A percentile compares a stretch with the other conserved stretches of the same genome.
phyloP scores from a whole-genome alignment of 1,284 basidiomycete genomes.

The Fomitopsis schrenkii region DNA sequence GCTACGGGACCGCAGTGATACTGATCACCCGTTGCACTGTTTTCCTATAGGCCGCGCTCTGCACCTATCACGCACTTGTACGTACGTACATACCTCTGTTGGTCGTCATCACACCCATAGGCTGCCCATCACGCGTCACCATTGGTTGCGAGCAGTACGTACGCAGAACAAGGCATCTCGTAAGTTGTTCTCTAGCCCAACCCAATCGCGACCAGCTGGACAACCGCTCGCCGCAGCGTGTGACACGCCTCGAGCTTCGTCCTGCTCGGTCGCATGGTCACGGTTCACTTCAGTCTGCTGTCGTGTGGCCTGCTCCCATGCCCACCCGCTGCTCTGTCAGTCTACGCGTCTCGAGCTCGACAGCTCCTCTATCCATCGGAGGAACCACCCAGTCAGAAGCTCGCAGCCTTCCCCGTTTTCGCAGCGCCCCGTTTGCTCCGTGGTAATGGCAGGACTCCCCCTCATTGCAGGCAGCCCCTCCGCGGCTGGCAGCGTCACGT shows the following conservation, averaged over 20 bases:
- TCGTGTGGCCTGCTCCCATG: constrained; percentile 1
- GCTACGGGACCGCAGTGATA: not conserved
- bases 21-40: not conserved
- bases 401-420: not conserved
- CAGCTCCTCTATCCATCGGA: not conserved
- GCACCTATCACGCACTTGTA: not conserved
- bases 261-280: not conserved
- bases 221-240: not conserved
- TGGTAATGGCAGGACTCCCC: not conserved
- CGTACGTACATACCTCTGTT: not conserved
- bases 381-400: not conserved
- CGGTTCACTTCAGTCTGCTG: not conserved
- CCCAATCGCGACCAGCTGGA: not conserved
- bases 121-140: not conserved
- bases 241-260: not conserved
- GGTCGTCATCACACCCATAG: not conserved
- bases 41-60: not conserved
- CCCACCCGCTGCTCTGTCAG: not conserved
- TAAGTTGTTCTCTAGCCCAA: not conserved
- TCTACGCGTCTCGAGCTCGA: not conserved
- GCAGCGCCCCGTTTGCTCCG: not conserved
- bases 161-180: not conserved
- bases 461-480: not conserved
- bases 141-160: not conserved
- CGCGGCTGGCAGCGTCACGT: not conserved